A percentile compares a stretch with the other conserved stretches of the same genome.
phyloP scores from a whole-genome alignment of 331 rosid species.

The Malus hybrid region DNA sequence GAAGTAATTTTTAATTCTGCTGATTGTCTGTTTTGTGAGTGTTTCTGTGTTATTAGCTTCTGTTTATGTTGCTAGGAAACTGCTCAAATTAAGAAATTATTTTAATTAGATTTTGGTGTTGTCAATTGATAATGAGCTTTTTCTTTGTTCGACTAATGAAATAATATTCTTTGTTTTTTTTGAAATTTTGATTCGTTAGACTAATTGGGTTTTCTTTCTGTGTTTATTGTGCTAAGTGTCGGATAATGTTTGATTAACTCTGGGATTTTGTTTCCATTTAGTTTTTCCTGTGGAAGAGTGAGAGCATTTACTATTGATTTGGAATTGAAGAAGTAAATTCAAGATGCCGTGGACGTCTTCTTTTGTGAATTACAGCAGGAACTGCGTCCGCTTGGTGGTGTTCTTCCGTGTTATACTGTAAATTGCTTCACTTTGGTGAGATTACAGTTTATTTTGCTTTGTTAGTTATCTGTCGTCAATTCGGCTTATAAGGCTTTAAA shows the following conservation, averaged over 20 bases:
- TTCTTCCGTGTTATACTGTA: conserved; percentile 89
- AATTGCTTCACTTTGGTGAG: conserved; percentile 51
- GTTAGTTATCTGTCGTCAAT: too few relatives aligned
- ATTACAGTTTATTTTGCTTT: background rate
- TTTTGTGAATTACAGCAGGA: conserved; percentile 50
- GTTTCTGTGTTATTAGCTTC: too few relatives aligned
- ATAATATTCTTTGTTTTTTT: background rate
- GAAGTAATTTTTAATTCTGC: background rate
- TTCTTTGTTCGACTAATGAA: background rate
- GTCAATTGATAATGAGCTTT: background rate
- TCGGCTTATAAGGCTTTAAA: too few relatives aligned
- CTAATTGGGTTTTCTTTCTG: too few relatives aligned
- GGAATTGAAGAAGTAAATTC: conserved; percentile 34
- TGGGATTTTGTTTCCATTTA: background rate
- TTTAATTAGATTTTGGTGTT: background rate
- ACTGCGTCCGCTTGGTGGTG: conserved; percentile 78
- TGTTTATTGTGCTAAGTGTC: background rate
- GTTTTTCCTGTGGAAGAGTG: conserved; percentile 19
- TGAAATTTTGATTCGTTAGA: background rate
- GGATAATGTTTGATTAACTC: background rate
- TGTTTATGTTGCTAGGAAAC: too few relatives aligned
- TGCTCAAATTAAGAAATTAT: background rate
- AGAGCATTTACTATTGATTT: conserved; percentile 10
- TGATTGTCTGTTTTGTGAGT: background rate
- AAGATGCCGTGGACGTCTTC: conserved; percentile 86